phyloP scores from a whole-genome alignment of 495 filamentous ascomycete genomes.

The Cudoniella acicularis region DNA sequence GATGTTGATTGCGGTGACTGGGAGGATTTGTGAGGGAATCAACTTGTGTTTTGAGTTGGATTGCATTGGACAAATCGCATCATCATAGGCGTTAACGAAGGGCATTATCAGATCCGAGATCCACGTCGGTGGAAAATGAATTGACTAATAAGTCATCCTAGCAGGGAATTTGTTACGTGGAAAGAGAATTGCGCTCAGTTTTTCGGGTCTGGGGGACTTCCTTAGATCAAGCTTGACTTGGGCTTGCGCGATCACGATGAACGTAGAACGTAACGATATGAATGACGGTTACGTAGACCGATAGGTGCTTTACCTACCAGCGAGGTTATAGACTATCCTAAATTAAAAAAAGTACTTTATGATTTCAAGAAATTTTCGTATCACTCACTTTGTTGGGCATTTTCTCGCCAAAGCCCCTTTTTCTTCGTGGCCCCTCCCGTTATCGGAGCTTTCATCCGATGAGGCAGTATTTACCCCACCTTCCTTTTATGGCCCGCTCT shows the following conservation, averaged over 20 bases:
- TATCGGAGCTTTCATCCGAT: not conserved
- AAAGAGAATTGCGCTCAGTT: no score
- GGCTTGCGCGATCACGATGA: not conserved
- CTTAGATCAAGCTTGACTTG: no score
- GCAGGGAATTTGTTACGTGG: not conserved
- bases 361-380: not conserved
- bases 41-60: not conserved
- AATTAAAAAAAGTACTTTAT: not conserved
- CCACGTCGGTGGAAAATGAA: no score
- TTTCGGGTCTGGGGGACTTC: no score
- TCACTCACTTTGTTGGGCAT: no score
- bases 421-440: not conserved
- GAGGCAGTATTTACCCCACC: not conserved
- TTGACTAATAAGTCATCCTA: not conserved
- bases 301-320: not conserved
- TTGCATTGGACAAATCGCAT: not conserved
- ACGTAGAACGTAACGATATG: not conserved
- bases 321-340: not conserved
- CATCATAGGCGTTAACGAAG: not conserved
- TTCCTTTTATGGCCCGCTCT: not conserved
- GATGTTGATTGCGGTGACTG: not conserved
- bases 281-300: not conserved
- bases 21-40: not conserved
- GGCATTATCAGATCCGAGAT: not conserved
- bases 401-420: not conserved